Base-by-base conservation (phyloP, 1,284 basidiomycete genomes). In the Cryptococcus sp. region DNA sequence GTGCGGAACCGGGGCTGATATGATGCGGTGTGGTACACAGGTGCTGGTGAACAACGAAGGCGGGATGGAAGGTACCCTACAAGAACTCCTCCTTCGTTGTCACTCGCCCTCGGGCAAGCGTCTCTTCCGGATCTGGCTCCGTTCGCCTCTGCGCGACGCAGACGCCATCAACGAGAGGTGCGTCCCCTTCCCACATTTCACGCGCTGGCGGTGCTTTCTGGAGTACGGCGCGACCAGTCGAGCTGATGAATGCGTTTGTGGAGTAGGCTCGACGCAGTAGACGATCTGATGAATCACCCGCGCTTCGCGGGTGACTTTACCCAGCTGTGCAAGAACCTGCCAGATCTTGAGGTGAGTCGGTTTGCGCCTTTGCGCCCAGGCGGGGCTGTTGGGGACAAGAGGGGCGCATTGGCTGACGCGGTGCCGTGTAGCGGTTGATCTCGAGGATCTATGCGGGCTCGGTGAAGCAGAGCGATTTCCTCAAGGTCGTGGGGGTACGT, bases 61-160 rank as follows among this genome's bases (percentile, higher is more conserved):
- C 3, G 88, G 87, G 0, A 87, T 88, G 38, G 92, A 94, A 51
- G 93, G 94, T 1, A 87, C 91, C 0, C 78, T 98, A 39, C 78
- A 94, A 49, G 86, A 87, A 72, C 78, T 97, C 15, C 78, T 98
- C n/a, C 84, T 85, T 48, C 82, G 88, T 55, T 96, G 93, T 68
- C 80, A 87, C 46, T 95, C 94, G 0, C 90, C 94, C 1, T 95
- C 91, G 89, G 89, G 90, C 37, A 96, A 96, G 73, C 84, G 92
- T 40, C 80, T 97, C 33, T 96, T 97, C 81, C 84, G 91, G 46
- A 87, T 94, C 60, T 97, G 93, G 94, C 80, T 97, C 8, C 94
- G 90, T 60, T 87, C 88, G 80, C 94, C 94, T 13, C 78, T 98
- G 58, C 83, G 86, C 42, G 84, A 89, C 44, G 84, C 85, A 24